Conservation (phyloP, 371 early-diverging fungal genomes). For the Saksenaea oblongispora region DNA sequence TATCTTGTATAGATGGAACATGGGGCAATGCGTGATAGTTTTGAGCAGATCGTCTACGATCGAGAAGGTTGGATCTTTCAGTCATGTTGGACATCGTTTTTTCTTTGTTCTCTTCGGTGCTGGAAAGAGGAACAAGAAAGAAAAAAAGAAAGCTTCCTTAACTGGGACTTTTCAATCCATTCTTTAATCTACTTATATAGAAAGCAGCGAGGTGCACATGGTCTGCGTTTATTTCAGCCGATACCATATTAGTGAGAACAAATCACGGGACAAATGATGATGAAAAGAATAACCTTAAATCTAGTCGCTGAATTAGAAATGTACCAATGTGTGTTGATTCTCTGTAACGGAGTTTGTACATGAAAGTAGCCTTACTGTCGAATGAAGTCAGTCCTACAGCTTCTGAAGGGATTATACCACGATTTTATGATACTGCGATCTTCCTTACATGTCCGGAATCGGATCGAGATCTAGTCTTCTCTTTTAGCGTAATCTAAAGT, state of each 20-base stretch:
- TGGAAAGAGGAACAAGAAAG: not conserved
- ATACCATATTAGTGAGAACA: not conserved
- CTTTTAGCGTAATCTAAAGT: too few relatives aligned
- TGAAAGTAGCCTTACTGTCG: not conserved
- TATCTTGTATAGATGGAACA: not conserved
- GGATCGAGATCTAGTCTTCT: too few relatives aligned
- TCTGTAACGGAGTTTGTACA: not conserved
- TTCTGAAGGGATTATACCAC: not conserved
- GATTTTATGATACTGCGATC: too few relatives aligned
- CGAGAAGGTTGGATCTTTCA: constrained; percentile 30
- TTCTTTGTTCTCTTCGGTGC: not conserved
- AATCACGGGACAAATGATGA: not conserved
- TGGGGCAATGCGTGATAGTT: constrained; percentile 19
- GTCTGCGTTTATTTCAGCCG: not conserved
- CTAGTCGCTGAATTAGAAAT: not conserved
- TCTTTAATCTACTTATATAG: not conserved
- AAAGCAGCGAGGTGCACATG: not conserved
- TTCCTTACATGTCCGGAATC: too few relatives aligned
- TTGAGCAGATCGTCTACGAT: constrained; percentile 22
- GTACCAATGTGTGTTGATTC: not conserved
- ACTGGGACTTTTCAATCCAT: not conserved
- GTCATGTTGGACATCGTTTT: constrained; percentile 5
- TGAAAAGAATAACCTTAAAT: not conserved
- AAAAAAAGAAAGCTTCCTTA: not conserved
- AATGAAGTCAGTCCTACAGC: not conserved